Base-by-base conservation (phyloP, 2,329 filamentous ascomycete species). In the Talaromyces atroroseus region DNA sequence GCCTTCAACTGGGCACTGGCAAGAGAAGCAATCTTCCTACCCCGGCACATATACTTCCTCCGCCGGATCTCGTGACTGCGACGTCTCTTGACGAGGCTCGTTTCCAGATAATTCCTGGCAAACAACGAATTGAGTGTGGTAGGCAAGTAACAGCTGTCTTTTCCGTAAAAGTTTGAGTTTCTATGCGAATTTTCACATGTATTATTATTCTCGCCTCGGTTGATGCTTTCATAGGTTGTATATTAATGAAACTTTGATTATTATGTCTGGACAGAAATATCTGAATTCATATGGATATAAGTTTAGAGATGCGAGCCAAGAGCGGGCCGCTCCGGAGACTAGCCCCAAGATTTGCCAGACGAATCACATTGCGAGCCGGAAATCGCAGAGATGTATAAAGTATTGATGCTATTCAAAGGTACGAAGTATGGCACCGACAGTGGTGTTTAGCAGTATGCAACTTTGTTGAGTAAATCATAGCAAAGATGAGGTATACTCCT, bases 1-100 rank as follows among this genome's bases (percentile, higher is more conserved):
- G 87, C 69, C 96, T 88, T 71, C 94, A 99, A 74, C 82, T 99
- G 24, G 94, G 94, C 12, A 96, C 88, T 0, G 92, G 94, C 26
- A 95, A 88, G 77, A 78, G 92, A 60, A 94, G 84, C 66, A 97
- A 97, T 67, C 68, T 88, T 10, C 82, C 83, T 52, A 79, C 81
- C 12, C 94, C 94, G 1, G 79, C 80, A 1, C 92, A 96, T 68
- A 90, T 96, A 53, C 83, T 84, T 32, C 87, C 90, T 14, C 90
- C 95, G 60, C 74, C 78, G 12, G 81, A 81, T 49, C 81, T 79
- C 0, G 87, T 87, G 63, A 79, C 80, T 58, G 78, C 82, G 64
- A 80, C 82, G 59, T 80, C 82, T 8, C 80, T 84, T 54, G 81
- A 80, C 59, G 87, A 90, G 63, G 80, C 85, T 65, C 78, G 92